Percentiles rank a stretch among this genome's conserved stretches.
Conservation (phyloP, 164 flowering plant species). For the Stephania yunnanensis region DNA sequence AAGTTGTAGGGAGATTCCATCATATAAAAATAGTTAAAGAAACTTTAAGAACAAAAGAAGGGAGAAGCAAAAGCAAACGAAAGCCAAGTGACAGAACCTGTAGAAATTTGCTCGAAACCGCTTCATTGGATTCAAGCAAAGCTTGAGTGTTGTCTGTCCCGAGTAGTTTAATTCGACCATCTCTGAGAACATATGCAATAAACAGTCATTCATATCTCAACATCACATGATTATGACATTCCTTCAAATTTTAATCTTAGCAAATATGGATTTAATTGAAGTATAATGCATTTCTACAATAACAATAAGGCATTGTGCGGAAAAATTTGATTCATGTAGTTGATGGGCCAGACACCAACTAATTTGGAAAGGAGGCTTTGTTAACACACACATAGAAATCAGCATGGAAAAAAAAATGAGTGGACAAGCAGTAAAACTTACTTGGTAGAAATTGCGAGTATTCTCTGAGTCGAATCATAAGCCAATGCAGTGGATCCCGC, state of each 20-base stretch:
- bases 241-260: too few relatives aligned
- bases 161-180: conserved; percentile 77
- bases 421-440: conserved; percentile 21
- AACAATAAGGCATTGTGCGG: too few relatives aligned
- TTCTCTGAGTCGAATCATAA: conserved; percentile 65
- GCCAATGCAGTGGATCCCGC: conserved; percentile 49
- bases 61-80: background rate
- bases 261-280: too few relatives aligned
- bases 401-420: too few relatives aligned
- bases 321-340: too few relatives aligned
- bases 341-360: too few relatives aligned
- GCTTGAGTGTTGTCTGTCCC: conserved; percentile 68
- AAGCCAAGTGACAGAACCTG: conserved; percentile 34
- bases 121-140: conserved; percentile 51
- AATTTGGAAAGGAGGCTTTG: too few relatives aligned
- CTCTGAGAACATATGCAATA: conserved; percentile 31
- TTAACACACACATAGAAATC: too few relatives aligned
- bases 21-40: background rate
- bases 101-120: conserved; percentile 63
- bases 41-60: background rate
- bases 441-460: conserved; percentile 76
- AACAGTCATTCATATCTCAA: background rate
- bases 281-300: too few relatives aligned
- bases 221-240: too few relatives aligned
- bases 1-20: background rate